phyloP scores from a whole-genome alignment of 345 rosid species.

The Populus deltoides region DNA sequence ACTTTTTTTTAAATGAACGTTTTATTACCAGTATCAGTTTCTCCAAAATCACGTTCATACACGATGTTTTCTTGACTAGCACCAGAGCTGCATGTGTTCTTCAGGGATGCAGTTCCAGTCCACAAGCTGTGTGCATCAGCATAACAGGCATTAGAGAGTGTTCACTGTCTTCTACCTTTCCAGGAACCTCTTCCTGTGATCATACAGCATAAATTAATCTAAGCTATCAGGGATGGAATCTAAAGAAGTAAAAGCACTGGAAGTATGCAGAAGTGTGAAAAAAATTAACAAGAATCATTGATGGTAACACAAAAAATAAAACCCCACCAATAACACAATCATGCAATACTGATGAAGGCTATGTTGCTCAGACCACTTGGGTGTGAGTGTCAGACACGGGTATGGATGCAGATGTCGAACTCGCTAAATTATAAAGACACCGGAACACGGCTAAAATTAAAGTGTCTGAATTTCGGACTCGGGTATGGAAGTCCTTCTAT shows the following conservation, averaged over 20 bases:
- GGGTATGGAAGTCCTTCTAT: too few relatives aligned
- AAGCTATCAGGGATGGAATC: background rate
- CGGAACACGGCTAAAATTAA: too few relatives aligned
- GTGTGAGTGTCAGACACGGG: too few relatives aligned
- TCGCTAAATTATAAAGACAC: too few relatives aligned
- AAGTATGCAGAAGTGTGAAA: background rate
- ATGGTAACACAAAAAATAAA: background rate
- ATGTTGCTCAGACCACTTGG: too few relatives aligned
- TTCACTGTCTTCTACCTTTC: background rate
- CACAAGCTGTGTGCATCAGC: background rate
- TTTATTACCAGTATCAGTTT: background rate
- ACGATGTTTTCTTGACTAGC: background rate
- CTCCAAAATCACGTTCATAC: background rate
- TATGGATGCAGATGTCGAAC: too few relatives aligned
- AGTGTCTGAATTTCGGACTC: too few relatives aligned
- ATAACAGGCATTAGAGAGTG: background rate
- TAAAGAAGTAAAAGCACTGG: background rate
- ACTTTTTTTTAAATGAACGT: too few relatives aligned
- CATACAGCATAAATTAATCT: background rate
- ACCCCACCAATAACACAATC: background rate
- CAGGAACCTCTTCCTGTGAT: constrained; percentile 8
- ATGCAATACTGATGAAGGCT: background rate
- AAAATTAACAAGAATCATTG: background rate
- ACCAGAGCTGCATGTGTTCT: background rate
- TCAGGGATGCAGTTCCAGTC: background rate